Conservation (phyloP, 2,329 filamentous ascomycete genomes). For the Trichoderma simmonsii region DNA sequence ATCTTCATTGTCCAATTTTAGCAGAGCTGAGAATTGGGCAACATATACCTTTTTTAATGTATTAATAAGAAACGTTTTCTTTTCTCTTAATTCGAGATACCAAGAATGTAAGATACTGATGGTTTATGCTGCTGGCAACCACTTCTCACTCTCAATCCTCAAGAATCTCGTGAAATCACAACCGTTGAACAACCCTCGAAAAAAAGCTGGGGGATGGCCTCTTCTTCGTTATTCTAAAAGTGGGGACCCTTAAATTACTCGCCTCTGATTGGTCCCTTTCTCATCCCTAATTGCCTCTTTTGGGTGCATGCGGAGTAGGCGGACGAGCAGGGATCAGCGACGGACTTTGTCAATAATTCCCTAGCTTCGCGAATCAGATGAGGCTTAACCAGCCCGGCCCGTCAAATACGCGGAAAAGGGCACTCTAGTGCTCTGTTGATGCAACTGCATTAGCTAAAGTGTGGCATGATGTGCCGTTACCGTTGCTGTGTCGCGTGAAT, state of each 20-base stretch:
- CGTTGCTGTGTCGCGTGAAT: not conserved
- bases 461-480: not conserved
- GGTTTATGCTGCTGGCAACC: not conserved
- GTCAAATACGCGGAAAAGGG: not conserved
- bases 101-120: not conserved
- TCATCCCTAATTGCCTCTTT: conserved; percentile 4
- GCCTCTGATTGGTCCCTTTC: not conserved
- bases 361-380: conserved; percentile 1
- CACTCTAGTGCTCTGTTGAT: not conserved
- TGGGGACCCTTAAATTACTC: not conserved
- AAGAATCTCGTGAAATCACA: not conserved
- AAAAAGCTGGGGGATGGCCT: conserved; percentile 15
- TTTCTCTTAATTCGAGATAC: not conserved
- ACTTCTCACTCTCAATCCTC: not conserved
- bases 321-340: not conserved
- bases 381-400: not conserved
- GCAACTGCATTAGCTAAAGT: not conserved
- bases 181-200: not conserved
- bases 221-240: conserved; percentile 13
- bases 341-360: conserved; percentile 1
- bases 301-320: conserved; percentile 2
- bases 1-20: not conserved
- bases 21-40: not conserved
- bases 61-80: not conserved
- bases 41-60: not conserved